Conservation (phyloP, 441 rosid genomes). For the Manihot esculenta region DNA sequence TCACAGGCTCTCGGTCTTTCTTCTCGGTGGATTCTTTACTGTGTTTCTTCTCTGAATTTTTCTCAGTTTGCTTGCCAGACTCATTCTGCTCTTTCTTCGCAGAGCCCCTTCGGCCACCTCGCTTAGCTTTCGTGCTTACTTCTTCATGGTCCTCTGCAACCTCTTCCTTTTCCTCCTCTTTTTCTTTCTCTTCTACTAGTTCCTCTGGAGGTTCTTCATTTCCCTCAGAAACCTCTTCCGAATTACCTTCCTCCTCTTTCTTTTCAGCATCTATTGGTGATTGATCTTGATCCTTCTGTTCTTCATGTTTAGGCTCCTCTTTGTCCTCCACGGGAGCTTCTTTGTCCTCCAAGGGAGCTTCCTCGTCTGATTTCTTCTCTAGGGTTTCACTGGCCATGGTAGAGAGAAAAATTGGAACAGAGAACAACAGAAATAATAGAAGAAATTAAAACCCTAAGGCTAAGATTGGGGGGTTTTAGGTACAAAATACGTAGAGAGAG, state of each 20-base stretch:
- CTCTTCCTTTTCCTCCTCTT: constrained; percentile 10
- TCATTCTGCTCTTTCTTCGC: constrained; percentile 24
- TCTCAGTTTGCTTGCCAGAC: constrained; percentile 21
- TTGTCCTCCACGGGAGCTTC: constrained; percentile 40
- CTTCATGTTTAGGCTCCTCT: constrained; percentile 22
- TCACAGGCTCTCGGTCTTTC: constrained; percentile 39
- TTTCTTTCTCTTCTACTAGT: constrained; percentile 15
- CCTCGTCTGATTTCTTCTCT: constrained; percentile 48
- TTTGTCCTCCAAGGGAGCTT: constrained; percentile 40
- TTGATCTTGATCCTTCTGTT: not conserved
- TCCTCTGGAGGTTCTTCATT: constrained; percentile 17
- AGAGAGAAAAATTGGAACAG: constrained; percentile 5
- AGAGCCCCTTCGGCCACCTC: constrained; percentile 30
- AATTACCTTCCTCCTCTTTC: constrained; percentile 12
- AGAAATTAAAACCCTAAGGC: constrained; percentile 24
- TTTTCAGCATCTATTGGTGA: constrained; percentile 5
- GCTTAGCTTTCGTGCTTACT: constrained; percentile 19
- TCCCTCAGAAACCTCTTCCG: not conserved
- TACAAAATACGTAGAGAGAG: too few relatives aligned
- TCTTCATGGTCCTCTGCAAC: constrained; percentile 7
- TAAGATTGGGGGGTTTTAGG: too few relatives aligned
- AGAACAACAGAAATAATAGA: not conserved
- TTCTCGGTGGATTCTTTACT: constrained; percentile 25
- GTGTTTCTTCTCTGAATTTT: constrained; percentile 27
- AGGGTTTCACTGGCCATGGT: constrained; percentile 76